These are phyloP conservation scores for Pestalotiopsis fici DNA, from an alignment of 2,329 filamentous ascomycete species.

Conservation along the genomic window DNA sequence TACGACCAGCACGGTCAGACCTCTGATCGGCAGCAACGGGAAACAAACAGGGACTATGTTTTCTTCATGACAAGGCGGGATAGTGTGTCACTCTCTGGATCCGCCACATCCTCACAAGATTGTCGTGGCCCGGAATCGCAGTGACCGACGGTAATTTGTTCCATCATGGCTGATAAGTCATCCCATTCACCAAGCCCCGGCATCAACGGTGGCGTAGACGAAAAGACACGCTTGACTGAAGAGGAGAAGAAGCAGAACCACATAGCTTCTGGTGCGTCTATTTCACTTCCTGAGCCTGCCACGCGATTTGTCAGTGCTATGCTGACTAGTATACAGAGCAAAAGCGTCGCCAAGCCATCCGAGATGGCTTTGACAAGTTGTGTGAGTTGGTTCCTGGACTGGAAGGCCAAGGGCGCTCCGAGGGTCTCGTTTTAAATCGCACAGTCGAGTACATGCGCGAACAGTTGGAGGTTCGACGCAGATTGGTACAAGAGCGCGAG, in stretches of 20 bases:
- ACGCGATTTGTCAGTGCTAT: neutral
- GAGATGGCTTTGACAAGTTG: conserved; percentile 80
- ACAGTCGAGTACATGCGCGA: conserved; percentile 67
- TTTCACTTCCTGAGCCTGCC: neutral
- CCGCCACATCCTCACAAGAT: neutral
- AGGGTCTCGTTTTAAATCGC: conserved; percentile 77
- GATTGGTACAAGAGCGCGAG: conserved; percentile 57
- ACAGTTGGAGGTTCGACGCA: conserved; percentile 58
- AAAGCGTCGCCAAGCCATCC: conserved; percentile 72
- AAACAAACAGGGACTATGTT: neutral
- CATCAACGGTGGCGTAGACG: conserved; percentile 29
- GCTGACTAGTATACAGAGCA: conserved; percentile 36
- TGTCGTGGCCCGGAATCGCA: neutral
- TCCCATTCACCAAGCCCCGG: conserved; percentile 22
- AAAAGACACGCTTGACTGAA: conserved; percentile 53
- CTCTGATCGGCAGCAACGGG: neutral
- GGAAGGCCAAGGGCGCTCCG: conserved; percentile 80
- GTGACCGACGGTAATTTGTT: neutral
- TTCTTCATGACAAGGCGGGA: neutral
- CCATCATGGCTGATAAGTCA: conserved; percentile 21
- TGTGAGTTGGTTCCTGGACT: conserved; percentile 80
- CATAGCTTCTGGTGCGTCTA: conserved; percentile 52
- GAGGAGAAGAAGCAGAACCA: conserved; percentile 59
- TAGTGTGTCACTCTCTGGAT: neutral
- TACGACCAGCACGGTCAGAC: neutral